Evolutionary conservation across 2,329 filamentous ascomycete genomes (phyloP), one percentile per base, ranked within the genome.

Genomic region (Bertia moriformis): DNA sequence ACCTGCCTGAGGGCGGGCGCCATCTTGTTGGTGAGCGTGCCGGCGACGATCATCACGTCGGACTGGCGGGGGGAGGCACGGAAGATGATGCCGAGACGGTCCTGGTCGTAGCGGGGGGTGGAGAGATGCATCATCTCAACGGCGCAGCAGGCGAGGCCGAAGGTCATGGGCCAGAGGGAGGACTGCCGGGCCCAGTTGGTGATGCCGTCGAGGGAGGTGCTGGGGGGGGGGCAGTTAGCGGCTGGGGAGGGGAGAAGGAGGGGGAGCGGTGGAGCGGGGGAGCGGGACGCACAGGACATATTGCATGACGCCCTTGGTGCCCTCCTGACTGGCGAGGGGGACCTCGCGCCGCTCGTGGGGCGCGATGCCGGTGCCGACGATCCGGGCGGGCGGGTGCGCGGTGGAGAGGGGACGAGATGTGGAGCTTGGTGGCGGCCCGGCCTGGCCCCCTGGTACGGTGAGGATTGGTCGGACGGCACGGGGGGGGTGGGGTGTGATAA

Each of bases 21-120:
- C 87, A 94, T 94, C 69, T 94, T 94, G 70, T 94, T 94, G 49
- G 85, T 93, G 44, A 94, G 72, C 19, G 87, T 94, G 43, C 87
- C 87, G 19, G 87, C 86, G 17, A 93, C 86, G 51, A 93, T 91
- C 84, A 93, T 91, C 47, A 93, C 81, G 59, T 93, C 86, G 44
- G 84, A 83, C 60, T 93, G 85, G 46, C 85, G 79, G 1, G 85
- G 85, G 13, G 83, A 89, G 42, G 84, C 85, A 49, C 85, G 79
- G 72, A 91, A 93, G 57, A 93, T 91, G 56, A 93, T 91, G 46
- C 85, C 85, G 43, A 89, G 68, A 24, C 86, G 76, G 62, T 93
- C 85, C 56, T 91, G 83, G 53, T 93, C 85, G 72, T 93, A 91
- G 24, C 85, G 80, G 13, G 85, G 85, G 44, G 83, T 86, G 20